These are phyloP conservation scores for Elaeis oleifera DNA, from an alignment of 202 grass and related monocot species.

Conservation along the genomic window DNA sequence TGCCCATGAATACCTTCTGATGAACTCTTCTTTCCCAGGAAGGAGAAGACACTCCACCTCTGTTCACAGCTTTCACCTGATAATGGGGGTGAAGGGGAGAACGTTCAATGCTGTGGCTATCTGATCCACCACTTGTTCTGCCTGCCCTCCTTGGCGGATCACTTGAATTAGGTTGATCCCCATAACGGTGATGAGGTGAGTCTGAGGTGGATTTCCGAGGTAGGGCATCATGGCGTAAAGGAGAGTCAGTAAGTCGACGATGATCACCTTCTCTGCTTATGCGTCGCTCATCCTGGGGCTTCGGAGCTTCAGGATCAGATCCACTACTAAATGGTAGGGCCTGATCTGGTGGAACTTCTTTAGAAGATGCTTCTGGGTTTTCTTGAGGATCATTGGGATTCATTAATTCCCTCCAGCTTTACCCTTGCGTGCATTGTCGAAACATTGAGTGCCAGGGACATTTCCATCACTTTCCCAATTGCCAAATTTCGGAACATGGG, in stretches of 20 bases:
- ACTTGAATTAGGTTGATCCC: background rate
- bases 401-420: background rate
- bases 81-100: conserved; percentile 14
- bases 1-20: conserved; percentile 12
- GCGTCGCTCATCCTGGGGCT: conserved; percentile 2
- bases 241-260: background rate
- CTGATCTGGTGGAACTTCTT: background rate
- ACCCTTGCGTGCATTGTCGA: conserved; percentile 24
- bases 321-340: background rate
- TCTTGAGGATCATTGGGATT: conserved; percentile 26
- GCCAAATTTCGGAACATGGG: conserved; percentile 30
- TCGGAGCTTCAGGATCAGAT: background rate
- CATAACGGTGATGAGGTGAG: background rate
- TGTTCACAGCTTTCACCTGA: background rate
- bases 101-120: background rate
- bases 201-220: background rate
- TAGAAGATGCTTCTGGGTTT: conserved; percentile 1
- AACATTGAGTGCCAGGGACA: conserved; percentile 21
- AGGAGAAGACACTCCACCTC: background rate
- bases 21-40: background rate
- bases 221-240: background rate
- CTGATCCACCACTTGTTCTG: conserved; percentile 5
- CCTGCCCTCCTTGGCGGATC: background rate
- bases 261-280: background rate
- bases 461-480: conserved; percentile 25